Base-by-base conservation (phyloP, 371 early-diverging fungal genomes). In the Mortierella sp. region DNA sequence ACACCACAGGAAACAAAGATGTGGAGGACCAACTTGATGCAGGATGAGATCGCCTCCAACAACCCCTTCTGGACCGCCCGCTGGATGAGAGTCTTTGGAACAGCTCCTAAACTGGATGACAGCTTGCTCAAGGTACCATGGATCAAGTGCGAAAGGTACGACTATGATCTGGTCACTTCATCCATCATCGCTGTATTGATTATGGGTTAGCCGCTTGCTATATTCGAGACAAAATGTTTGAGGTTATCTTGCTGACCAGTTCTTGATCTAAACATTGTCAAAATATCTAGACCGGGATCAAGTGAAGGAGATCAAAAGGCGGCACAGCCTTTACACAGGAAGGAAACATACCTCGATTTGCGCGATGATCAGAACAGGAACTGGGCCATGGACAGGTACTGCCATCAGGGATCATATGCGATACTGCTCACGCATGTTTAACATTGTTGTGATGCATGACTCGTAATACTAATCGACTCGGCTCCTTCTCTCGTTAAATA, bases 341-440 rank as follows among this genome's bases (percentile, higher is more conserved):
- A 80, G 73, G 86, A 86, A 19, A 86, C 82, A 26, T 86, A 86
- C 42, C 52, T 86, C 71, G 80, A 82, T 63, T 48, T 86, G 50
- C 86, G 86, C 44, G 86, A 86, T 34, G 80, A 86, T 16, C 86
- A 86, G 50, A 86, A 86, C 44, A 76, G 80, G 65, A 80, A 79
- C 65, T 86, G 86, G 86, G 82, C 86, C 8, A 79, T 77, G 73
- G 82, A 86, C 63, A 86, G 86, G 86, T 86, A 86, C n/a, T 11
- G 28, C 10, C 24, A 65, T 24, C 68, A 21, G 38, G 68, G 21
- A 21, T 6, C 68, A 42, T 38, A 38, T 34, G 68, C 6, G 24
- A 24, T 10, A 10, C 24, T 65, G 38, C 24, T 63, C 38, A 9
- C n/a, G 50, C 50, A 16, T 50, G 50, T 50, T 16, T 50, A 38